A percentile compares a stretch with the other conserved stretches of the same genome.
phyloP scores from a whole-genome alignment of 257 asterid genomes.

The Paraleonurus japonicus region DNA sequence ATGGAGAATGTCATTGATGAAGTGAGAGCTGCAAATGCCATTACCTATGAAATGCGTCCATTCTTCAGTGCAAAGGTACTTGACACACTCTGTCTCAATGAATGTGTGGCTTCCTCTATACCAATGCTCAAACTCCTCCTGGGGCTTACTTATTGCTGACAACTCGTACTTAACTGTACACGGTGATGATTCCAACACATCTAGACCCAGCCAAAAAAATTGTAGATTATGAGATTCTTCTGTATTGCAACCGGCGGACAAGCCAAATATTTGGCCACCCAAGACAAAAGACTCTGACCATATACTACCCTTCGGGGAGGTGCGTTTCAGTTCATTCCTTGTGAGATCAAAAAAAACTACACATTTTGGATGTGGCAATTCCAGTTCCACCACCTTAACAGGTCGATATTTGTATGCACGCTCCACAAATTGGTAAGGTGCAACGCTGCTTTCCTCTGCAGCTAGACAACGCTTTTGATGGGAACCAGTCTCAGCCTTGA shows the following conservation, averaged over 20 bases:
- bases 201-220: too few relatives aligned
- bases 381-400: constrained; percentile 43
- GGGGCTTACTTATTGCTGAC: neutral
- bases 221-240: too few relatives aligned
- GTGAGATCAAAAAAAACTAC: constrained; percentile 67
- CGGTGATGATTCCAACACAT: too few relatives aligned
- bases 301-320: constrained; percentile 53
- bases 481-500: neutral
- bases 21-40: too few relatives aligned
- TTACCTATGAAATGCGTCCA: too few relatives aligned
- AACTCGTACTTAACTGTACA: neutral
- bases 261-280: neutral
- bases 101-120: too few relatives aligned
- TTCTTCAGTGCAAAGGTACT: constrained; percentile 67
- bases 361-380: constrained; percentile 58
- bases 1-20: too few relatives aligned
- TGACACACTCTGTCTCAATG: too few relatives aligned
- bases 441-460: constrained; percentile 3
- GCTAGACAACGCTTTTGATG: neutral
- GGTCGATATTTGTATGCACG: constrained; percentile 61
- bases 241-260: neutral
- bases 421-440: constrained; percentile 44
- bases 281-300: neutral
- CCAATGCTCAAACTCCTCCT: too few relatives aligned
- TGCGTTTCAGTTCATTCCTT: constrained; percentile 18